Conservation (phyloP, 2,329 filamentous ascomycete genomes). For the Cordyceps farinosa region DNA sequence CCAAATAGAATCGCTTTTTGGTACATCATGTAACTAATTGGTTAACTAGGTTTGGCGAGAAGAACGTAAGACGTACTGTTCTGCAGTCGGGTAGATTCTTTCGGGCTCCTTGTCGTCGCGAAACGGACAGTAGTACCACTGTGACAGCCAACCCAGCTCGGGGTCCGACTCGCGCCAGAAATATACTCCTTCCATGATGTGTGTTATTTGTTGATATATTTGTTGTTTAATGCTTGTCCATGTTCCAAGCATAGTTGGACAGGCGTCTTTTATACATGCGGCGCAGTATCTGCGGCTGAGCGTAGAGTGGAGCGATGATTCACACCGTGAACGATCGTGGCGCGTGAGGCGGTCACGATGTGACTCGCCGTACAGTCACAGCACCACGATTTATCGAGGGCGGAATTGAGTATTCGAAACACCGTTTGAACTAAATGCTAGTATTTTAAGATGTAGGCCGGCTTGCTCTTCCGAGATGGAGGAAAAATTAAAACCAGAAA, state of each 20-base stretch:
- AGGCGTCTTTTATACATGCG: too few relatives aligned
- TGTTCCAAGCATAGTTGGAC: too few relatives aligned
- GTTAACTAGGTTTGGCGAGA: not conserved
- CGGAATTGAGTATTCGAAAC: too few relatives aligned
- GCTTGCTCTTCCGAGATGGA: too few relatives aligned
- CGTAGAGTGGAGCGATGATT: not conserved
- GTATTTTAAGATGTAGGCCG: too few relatives aligned
- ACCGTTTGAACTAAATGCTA: too few relatives aligned
- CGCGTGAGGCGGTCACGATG: not conserved
- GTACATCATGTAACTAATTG: conserved; percentile 51
- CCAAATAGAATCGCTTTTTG: conserved; percentile 49
- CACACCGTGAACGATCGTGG: not conserved
- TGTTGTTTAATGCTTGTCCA: not conserved
- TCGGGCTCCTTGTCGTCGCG: conserved; percentile 33
- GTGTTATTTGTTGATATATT: not conserved
- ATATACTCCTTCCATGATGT: conserved; percentile 30
- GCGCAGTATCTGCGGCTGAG: not conserved
- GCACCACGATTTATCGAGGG: too few relatives aligned
- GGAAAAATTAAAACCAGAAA: too few relatives aligned
- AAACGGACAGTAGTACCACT: conserved; percentile 58
- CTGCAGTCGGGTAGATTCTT: conserved; percentile 46
- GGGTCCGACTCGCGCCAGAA: conserved; percentile 48
- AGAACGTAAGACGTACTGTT: conserved; percentile 39
- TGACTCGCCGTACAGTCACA: not conserved
- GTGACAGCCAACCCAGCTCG: conserved; percentile 54